Percentiles rank a stretch among this genome's conserved stretches.
Evolutionary conservation across 2,329 filamentous ascomycete genomes (phyloP).

Genomic region (Torrubiellomyces zombiae): DNA sequence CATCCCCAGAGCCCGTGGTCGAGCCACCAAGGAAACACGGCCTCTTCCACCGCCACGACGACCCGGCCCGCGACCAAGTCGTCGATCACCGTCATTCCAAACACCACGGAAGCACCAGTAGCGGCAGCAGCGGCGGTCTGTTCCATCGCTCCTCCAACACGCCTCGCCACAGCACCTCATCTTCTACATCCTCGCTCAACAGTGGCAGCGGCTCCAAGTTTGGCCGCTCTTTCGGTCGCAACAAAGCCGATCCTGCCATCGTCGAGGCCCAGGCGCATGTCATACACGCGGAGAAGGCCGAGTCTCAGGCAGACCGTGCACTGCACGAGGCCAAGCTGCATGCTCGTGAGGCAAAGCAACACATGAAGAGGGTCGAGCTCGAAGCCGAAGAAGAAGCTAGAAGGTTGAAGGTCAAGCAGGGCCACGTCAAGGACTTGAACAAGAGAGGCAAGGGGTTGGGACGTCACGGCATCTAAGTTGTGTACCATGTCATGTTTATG

Average conservation of each 20-base stretch:
- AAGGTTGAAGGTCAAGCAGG: constrained; percentile 50
- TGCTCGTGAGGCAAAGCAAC: constrained; percentile 45
- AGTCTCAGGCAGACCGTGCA: constrained; percentile 48
- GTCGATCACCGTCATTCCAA: too few species aligned
- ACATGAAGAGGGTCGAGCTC: constrained; percentile 44
- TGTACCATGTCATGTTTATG: constrained; percentile 11
- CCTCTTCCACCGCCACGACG: constrained; percentile 18
- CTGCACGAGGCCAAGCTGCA: constrained; percentile 38
- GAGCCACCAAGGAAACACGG: constrained; percentile 15
- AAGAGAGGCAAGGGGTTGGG: constrained; percentile 56
- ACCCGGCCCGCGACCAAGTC: constrained; percentile 12
- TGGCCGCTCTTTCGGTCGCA: too few species aligned
- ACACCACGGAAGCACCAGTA: constrained; percentile 2
- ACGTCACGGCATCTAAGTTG: constrained; percentile 20
- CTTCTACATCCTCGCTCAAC: constrained; percentile 5
- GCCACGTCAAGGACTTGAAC: constrained; percentile 45
- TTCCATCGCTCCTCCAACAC: constrained; percentile 3
- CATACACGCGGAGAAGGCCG: constrained; percentile 43
- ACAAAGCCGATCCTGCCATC: constrained; percentile 42
- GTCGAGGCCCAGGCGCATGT: constrained; percentile 43
- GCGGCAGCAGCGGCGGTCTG: constrained; percentile 5
- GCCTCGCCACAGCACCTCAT: constrained; percentile 4
- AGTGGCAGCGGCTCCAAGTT: constrained; percentile 6
- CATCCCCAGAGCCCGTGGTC: constrained; percentile 10
- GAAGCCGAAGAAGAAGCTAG: constrained; percentile 51